Base-by-base conservation (phyloP, 352 stramenopile species). In the Thalassiosira allenii region DNA sequence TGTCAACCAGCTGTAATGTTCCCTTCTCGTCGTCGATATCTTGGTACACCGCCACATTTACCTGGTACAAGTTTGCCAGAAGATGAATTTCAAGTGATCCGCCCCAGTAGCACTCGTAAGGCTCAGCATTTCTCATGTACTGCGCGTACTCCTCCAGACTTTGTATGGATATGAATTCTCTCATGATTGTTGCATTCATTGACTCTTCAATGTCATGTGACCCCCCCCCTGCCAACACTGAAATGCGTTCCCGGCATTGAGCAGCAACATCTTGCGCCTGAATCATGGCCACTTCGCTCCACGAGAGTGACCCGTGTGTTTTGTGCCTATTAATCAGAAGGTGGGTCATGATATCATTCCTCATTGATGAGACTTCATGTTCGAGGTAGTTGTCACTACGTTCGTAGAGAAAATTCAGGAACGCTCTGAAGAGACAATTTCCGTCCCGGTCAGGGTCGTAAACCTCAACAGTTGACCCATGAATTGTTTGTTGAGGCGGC, bases 111-210 rank as follows among this genome's bases (percentile, higher is more conserved):
- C 49, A 57, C 8, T 20, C 22, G 49, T 27, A 11, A 20, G 49
- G 49, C 8, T 11, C 20, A 27, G 49, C 49, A 57, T 57, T 20
- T 27, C 49, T 57, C 49, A 29, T 57, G 8, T 11, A 8, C 20
- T 57, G 8, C 17, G 17, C 17, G 20, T 57, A 57, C 9, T 57
- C 8, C 6, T 57, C 49, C 9, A 57, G n/a, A n/a, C n/a, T n/a
- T n/a, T n/a, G n/a, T n/a, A n/a, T n/a, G 68, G 56, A 8, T 53
- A n/a, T 11, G 68, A n/a, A 53, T 61, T 72, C 22, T 44, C n/a
- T n/a, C n/a, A n/a, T n/a, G n/a, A n/a, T 58, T 3, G 63, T 2
- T 22, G 71, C 34, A 56, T 65, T 52, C 57, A 64, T 79, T 1
- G 58, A 56, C 49, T 70, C 34, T 44, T 65, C 59, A 17, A 34